Evolutionary conservation across 2,329 filamentous ascomycete species (phyloP).

Genomic region (Mollisiaceae sp.): DNA sequence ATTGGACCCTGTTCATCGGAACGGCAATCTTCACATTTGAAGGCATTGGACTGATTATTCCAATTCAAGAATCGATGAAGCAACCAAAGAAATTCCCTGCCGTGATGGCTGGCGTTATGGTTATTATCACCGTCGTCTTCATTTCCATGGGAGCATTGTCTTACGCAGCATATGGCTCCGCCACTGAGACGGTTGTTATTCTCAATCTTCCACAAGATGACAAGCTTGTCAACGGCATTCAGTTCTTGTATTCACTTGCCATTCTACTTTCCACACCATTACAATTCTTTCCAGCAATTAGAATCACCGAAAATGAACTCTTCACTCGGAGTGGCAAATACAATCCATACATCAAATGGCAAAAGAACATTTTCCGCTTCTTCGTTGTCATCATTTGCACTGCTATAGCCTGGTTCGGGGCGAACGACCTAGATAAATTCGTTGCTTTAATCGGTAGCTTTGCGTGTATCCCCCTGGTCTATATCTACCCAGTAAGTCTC

Average conservation of each 20-base stretch:
- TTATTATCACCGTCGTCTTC: slow-evolving; percentile 92
- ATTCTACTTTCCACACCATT: slow-evolving; percentile 94
- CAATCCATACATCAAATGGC: slow-evolving; percentile 98
- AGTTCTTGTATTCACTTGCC: slow-evolving; percentile 97
- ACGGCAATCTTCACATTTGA: slow-evolving; percentile 99
- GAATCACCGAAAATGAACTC: slow-evolving; percentile 92
- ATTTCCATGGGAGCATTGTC: slow-evolving; percentile 89
- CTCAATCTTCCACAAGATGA: slow-evolving; percentile 96
- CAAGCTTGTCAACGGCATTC: slow-evolving; percentile 92
- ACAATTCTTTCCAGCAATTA: slow-evolving; percentile 96
- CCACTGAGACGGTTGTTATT: slow-evolving; percentile 94
- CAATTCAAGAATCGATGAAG: slow-evolving; percentile 97
- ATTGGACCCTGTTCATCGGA: slow-evolving; percentile 98
- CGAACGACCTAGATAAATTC: slow-evolving; percentile 95
- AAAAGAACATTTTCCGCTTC: slow-evolving; percentile 98
- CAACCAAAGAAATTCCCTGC: slow-evolving; percentile 87
- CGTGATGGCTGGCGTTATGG: slow-evolving; percentile 89
- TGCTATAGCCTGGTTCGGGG: slow-evolving; percentile 87
- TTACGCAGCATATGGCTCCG: slow-evolving; percentile 93
- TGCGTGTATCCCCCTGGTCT: slow-evolving; percentile 95
- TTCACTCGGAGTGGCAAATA: slow-evolving; percentile 97
- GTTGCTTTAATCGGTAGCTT: slow-evolving; percentile 96
- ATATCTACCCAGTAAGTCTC: slow-evolving; percentile 89
- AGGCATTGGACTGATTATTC: slow-evolving; percentile 95
- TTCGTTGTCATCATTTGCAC: slow-evolving; percentile 88